phyloP scores from a whole-genome alignment of 345 rosid species.

The Aegle marmelos region DNA sequence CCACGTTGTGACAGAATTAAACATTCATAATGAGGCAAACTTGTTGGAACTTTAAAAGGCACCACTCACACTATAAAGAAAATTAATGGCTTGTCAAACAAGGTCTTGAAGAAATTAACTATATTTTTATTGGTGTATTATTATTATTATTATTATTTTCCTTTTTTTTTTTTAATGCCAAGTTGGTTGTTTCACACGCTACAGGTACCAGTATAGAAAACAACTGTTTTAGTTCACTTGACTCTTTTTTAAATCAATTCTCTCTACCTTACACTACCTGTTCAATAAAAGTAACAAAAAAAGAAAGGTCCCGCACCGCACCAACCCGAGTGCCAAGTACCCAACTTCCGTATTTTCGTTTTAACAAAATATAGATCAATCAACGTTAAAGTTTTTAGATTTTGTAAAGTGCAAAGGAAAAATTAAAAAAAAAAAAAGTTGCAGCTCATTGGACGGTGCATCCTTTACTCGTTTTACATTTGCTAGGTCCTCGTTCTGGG shows the following conservation, averaged over 20 bases:
- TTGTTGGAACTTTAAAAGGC: conserved; percentile 10
- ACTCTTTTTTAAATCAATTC: conserved; percentile 3
- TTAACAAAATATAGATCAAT: neutral
- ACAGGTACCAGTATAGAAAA: neutral
- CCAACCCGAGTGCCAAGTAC: neutral
- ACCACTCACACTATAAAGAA: neutral
- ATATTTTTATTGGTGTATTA: neutral
- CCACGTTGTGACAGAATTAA: neutral
- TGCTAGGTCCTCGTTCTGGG: no score
- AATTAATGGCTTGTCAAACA: conserved; percentile 10
- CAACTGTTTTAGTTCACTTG: conserved; percentile 2
- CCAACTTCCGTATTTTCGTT: neutral
- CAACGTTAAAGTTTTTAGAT: neutral
- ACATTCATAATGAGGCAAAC: neutral
- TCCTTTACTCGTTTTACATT: neutral
- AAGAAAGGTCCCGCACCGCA: conserved; percentile 9
- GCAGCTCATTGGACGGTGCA: neutral
- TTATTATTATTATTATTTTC: neutral
- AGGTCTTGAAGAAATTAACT: conserved; percentile 18
- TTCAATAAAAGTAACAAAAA: neutral
- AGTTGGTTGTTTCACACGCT: conserved; percentile 13
- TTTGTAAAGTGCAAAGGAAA: neutral
- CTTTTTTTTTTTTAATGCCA: conserved; percentile 16
- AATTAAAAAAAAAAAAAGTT: neutral
- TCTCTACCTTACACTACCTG: conserved; percentile 4